Conservation (phyloP, 257 asterid genomes). For the Przewalskia tangutica region DNA sequence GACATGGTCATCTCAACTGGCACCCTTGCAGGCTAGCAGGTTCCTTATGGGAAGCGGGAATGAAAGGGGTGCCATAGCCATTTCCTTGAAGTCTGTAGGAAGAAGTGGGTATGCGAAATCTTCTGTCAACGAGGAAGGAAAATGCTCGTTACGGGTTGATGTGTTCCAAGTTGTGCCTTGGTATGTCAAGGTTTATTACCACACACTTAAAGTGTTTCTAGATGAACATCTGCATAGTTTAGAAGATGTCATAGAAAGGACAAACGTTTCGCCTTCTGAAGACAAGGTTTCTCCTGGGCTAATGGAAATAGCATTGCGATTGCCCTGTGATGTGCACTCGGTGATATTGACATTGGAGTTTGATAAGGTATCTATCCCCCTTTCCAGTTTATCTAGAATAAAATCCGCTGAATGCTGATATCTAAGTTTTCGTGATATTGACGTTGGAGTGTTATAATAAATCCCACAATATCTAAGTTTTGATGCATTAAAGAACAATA, state of each 20-base stretch:
- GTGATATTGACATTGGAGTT: conserved; percentile 79
- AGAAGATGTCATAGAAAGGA: conserved; percentile 43
- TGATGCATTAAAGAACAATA: not conserved
- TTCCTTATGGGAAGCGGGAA: conserved; percentile 95
- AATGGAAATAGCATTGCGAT: conserved; percentile 66
- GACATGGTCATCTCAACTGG: conserved; percentile 66
- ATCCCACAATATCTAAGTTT: not conserved
- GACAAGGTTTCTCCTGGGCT: conserved; percentile 94
- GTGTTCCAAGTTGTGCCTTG: conserved; percentile 95
- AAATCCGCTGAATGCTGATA: not conserved
- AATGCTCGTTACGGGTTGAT: conserved; percentile 51
- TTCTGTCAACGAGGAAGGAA: conserved; percentile 22
- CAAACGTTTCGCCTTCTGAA: conserved; percentile 76
- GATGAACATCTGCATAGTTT: conserved; percentile 61
- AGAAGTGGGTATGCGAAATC: conserved; percentile 18
- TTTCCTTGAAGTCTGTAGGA: conserved; percentile 53
- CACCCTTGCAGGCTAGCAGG: conserved; percentile 73
- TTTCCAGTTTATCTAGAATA: not conserved
- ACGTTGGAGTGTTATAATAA: not conserved
- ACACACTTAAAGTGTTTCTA: conserved; percentile 52
- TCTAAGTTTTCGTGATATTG: not conserved
- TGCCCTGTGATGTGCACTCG: conserved; percentile 66
- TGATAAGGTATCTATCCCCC: conserved; percentile 61
- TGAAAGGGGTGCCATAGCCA: conserved; percentile 91
- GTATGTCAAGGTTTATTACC: conserved; percentile 96